These are phyloP conservation scores for Leccinum subtestaceum DNA, from an alignment of 768 basidiomycete species.

Conservation along the genomic window DNA sequence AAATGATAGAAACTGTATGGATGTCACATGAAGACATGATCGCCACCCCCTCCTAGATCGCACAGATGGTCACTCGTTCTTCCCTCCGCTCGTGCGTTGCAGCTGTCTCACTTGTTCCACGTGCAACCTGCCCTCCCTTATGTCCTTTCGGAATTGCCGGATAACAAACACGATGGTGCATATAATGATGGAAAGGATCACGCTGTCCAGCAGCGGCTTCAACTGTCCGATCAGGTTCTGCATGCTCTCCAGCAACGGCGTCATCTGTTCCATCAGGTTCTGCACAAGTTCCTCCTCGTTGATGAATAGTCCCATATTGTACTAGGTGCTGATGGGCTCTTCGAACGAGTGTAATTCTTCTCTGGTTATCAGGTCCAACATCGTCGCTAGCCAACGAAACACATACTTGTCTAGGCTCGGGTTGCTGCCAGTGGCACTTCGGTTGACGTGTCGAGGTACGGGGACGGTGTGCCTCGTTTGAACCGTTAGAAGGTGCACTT, in stretches of 20 bases:
- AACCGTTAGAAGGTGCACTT: not conserved
- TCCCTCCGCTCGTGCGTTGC: not conserved
- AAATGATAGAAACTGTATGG: not conserved
- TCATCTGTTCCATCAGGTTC: slow-evolving; percentile 11
- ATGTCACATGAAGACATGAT: not conserved
- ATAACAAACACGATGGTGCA: slow-evolving; percentile 19
- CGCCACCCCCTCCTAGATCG: not conserved
- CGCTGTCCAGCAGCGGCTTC: not conserved
- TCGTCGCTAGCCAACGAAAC: not conserved
- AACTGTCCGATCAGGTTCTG: slow-evolving; percentile 3
- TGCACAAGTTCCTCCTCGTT: slow-evolving; percentile 10
- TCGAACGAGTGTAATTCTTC: not conserved
- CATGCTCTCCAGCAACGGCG: not conserved
- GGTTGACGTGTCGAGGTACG: not conserved
- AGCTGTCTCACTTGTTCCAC: slow-evolving; percentile 14
- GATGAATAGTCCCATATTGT: slow-evolving; percentile 23
- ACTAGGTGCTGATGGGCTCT: not conserved
- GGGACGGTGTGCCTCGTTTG: not conserved
- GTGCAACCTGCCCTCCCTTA: slow-evolving; percentile 19
- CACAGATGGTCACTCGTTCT: not conserved
- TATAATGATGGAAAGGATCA: slow-evolving; percentile 12
- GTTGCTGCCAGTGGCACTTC: not conserved
- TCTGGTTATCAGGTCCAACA: not conserved
- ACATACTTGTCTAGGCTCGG: slow-evolving; percentile 1
- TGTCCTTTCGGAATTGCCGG: slow-evolving; percentile 17